Percentiles rank a stretch among this genome's conserved stretches.
phyloP scores from a whole-genome alignment of 441 rosid species.

The Geranium incanum region DNA sequence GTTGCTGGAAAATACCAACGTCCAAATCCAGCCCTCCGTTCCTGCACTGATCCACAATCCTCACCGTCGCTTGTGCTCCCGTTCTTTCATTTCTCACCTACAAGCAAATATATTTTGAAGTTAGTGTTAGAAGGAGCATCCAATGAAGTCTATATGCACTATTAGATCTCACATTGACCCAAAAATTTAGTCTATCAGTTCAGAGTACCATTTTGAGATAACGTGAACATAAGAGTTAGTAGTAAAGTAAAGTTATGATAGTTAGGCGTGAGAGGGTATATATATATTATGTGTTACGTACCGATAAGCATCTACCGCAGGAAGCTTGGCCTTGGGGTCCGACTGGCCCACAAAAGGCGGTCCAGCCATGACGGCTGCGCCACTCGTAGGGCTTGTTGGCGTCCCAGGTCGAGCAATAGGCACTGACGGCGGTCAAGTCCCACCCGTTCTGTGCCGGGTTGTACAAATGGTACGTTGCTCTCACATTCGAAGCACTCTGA shows the following conservation, averaged over 20 bases:
- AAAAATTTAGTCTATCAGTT: no score
- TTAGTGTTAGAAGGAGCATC: no score
- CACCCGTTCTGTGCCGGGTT: conserved; percentile 25
- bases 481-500: conserved; percentile 28
- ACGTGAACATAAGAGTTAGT: no score
- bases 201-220: no score
- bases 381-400: conserved; percentile 27
- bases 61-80: conserved; percentile 32
- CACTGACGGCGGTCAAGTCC: conserved; percentile 23
- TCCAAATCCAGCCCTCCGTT: conserved; percentile 66
- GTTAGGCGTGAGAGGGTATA: no score
- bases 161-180: no score
- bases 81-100: conserved; percentile 52
- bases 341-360: conserved; percentile 29
- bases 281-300: conserved; percentile 4
- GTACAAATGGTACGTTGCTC: conserved; percentile 27
- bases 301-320: conserved; percentile 33
- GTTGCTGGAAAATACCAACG: conserved; percentile 27
- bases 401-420: conserved; percentile 31
- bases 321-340: conserved; percentile 24
- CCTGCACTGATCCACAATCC: conserved; percentile 58
- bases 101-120: not conserved
- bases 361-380: conserved; percentile 33
- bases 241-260: no score
- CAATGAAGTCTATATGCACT: no score